Evolutionary conservation across 345 rosid species (phyloP).

Genomic region (Populus simonii): DNA sequence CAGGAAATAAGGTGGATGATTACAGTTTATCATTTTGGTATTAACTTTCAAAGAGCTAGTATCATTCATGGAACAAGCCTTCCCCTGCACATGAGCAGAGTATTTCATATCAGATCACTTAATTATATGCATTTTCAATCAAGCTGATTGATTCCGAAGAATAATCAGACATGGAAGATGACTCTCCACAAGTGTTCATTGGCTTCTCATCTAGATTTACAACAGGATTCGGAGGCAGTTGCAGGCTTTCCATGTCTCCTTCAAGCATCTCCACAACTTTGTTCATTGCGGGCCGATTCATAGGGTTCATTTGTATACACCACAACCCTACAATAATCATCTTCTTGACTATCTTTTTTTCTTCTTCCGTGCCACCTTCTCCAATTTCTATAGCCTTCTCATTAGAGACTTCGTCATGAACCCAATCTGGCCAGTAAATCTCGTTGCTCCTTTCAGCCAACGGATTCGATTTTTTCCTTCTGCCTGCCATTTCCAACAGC

Average conservation of each 20-base stretch:
- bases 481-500: too few species aligned
- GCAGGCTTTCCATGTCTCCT: not conserved
- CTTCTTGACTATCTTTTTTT: too few species aligned
- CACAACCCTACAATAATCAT: not conserved
- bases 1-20: too few species aligned
- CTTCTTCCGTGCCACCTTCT: too few species aligned
- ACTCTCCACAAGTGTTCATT: not conserved
- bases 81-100: not conserved
- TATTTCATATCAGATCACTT: not conserved
- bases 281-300: not conserved
- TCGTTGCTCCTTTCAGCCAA: too few species aligned
- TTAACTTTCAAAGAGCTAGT: not conserved
- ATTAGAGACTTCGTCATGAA: too few species aligned
- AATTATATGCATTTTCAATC: not conserved
- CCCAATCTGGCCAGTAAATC: too few species aligned
- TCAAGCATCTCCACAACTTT: not conserved
- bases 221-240: not conserved
- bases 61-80: not conserved
- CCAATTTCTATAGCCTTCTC: too few species aligned
- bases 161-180: not conserved
- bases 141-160: not conserved
- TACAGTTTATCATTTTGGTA: too few species aligned
- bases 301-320: constrained; percentile 7
- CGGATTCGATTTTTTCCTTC: rapidly evolving
- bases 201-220: not conserved